phyloP scores from a whole-genome alignment of 306 rosid species.

The Vicia villosa region DNA sequence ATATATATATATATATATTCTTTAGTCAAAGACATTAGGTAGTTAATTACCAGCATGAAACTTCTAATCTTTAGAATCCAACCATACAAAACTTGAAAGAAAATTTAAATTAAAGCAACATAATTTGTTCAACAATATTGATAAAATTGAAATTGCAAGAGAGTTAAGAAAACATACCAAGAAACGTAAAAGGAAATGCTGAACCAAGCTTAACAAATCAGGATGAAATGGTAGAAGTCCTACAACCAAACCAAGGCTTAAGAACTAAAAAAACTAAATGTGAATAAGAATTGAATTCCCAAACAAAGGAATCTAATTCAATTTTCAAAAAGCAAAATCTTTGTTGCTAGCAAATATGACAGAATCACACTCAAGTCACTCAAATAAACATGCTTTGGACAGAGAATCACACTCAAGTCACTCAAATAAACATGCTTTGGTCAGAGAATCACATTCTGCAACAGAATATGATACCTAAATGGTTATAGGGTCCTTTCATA shows the following conservation, averaged over 20 bases:
- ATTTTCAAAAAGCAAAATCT: conserved; percentile 18
- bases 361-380: too few relatives aligned
- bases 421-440: conserved; percentile 28
- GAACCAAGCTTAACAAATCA: conserved; percentile 9
- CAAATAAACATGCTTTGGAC: too few relatives aligned
- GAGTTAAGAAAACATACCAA: conserved; percentile 44
- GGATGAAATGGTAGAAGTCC: background rate
- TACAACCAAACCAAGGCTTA: conserved; percentile 20
- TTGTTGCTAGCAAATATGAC: conserved; percentile 15
- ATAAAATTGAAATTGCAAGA: conserved; percentile 2
- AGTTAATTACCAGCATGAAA: too few relatives aligned
- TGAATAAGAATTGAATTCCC: conserved; percentile 60
- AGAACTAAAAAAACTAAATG: background rate
- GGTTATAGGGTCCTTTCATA: conserved; percentile 22
- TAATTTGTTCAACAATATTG: background rate
- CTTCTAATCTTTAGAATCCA: background rate
- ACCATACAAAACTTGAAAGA: conserved; percentile 6
- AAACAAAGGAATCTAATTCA: conserved; percentile 49
- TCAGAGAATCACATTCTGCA: conserved; percentile 35
- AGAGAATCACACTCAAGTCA: conserved; percentile 25
- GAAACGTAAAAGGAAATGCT: conserved; percentile 25
- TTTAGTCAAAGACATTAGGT: too few relatives aligned
- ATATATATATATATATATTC: too few relatives aligned
- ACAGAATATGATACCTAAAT: conserved; percentile 46
- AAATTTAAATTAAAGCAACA: conserved; percentile 5